Evolutionary conservation across 148 eudicot species (phyloP), one percentile per base, ranked within the genome.

Genomic region (Chenopodium quinoa): DNA sequence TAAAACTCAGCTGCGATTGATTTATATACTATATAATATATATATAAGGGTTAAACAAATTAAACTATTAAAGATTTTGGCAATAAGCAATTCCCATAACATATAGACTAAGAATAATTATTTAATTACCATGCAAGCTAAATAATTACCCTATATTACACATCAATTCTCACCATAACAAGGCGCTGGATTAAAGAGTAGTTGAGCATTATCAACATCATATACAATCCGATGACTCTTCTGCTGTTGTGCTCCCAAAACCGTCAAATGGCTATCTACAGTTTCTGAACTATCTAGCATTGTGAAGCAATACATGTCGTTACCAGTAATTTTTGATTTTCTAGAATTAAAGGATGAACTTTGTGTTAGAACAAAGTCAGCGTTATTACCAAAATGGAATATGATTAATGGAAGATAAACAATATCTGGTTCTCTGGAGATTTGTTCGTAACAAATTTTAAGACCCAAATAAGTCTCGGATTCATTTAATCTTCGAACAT

Each of bases 171-270:
- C 44, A 40, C 44, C 44, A 40, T 40, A 40, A 40, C 44, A 40
- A 40, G 44, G 44, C 8, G 44, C 44, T 40, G 44, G 44, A 40
- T 40, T 40, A 0, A 40, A 40, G 44, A 4, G 5, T 40, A 40
- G 44, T 40, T 0, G 44, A 40, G 8, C 1, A 6, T 40, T 40
- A 40, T 40, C 44, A 40, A 40, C 44, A 65, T 83, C 81, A 34
- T 46, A 83, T 3, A 83, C 19, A 27, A 83, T 78, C 80, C 81
- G 72, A 4, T 73, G 74, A 65, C 78, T 63, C n/a, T 2, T 72
- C 34, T 83, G 85, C 8, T 83, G 85, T 3, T 12, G 4, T 0
- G 58, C 66, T 71, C 85, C 81, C 0, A 83, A 5, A 1, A 72
- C 1, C 0, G 73, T 78, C 2, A 75, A 11, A 16, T 29, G 10